Evolutionary conservation across 2,329 filamentous ascomycete genomes (phyloP), one percentile per base, ranked within the genome.

Genomic region (Ceratocystiopsis sp.): DNA sequence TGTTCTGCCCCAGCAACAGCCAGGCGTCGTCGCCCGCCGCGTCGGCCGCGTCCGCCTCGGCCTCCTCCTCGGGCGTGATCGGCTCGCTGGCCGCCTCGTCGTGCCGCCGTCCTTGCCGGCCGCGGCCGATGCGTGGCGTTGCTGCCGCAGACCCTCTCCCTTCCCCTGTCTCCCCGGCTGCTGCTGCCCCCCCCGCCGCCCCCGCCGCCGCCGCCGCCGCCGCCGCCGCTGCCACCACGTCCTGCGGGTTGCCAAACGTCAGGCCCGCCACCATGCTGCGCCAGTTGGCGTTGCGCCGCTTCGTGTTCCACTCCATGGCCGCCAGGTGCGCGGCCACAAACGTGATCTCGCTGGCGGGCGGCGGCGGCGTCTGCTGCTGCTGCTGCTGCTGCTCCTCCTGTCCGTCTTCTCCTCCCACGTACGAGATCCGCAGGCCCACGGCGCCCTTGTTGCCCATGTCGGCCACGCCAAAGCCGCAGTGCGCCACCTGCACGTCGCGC

Each of bases 371-470:
- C 13, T 42, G 58, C 43, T 51, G 53, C 17, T 52, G 53, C 19
- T 13, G 25, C 29, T 29, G 11, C 49, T 51, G 29, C 50, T 53
- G 38, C 50, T 54, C 45, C 57, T 49, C 8, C 54, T 55, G 17
- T 57, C 56, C 45, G 57, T 49, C 7, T 53, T 55, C 18, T 57
- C 57, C 4, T 63, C 58, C 36, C 64, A 62, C 5, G 52, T 84
- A 80, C 14, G 75, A 68, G 37, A 91, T 61, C 33, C 86, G 71
- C 47, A 89, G 68, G 0, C 81, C 91, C 1, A 93, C 81, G 4
- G 86, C 89, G 29, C 89, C 91, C 61, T 98, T 98, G 60, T 95
- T 95, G 15, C 86, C 91, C 80, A 94, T 91, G 41, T 89, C 80
- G 45, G 78, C 79, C 1, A 86, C 60, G 0, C 91, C 91, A 40